Percentiles rank a stretch among this genome's conserved stretches.
Conservation (phyloP, 1,284 basidiomycete genomes). For the Moesziomyces sp. region DNA sequence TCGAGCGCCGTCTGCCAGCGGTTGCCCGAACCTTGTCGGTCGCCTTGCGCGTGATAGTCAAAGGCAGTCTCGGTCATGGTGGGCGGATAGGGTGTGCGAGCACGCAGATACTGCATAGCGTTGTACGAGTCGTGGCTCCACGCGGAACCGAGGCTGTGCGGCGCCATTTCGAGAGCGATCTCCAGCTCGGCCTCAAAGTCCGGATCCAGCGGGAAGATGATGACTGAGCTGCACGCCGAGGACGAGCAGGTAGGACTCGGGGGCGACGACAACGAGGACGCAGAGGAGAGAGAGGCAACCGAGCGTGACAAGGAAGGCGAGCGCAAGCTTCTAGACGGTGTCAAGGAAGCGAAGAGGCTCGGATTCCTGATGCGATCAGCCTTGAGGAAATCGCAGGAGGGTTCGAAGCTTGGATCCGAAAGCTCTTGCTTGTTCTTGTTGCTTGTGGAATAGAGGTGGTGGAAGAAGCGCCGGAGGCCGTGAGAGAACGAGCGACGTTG, state of each 20-base stretch:
- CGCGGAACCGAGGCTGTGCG: conserved; percentile 33
- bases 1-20: conserved; percentile 41
- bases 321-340: conserved; percentile 12
- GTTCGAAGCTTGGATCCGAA: conserved; percentile 1
- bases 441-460: conserved; percentile 4
- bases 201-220: conserved; percentile 33
- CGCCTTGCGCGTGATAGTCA: conserved; percentile 33
- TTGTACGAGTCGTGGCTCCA: conserved; percentile 47
- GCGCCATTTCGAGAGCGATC: conserved; percentile 41
- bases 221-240: conserved; percentile 14
- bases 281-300: conserved; percentile 5
- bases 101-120: conserved; percentile 37
- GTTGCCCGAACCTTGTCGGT: conserved; percentile 1
- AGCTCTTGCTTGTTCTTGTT: background rate
- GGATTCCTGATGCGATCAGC: background rate
- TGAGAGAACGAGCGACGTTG: conserved; percentile 16
- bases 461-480: conserved; percentile 15
- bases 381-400: background rate
- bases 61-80: conserved; percentile 35
- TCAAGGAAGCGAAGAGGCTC: background rate
- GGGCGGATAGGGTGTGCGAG: conserved; percentile 45
- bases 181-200: conserved; percentile 43
- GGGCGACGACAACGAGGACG: background rate
- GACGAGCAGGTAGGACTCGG: background rate
- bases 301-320: conserved; percentile 10